Evolutionary conservation across 176 grass and related monocot species (phyloP), one percentile per base, ranked within the genome.

Genomic region (Calamus simplicifolius): DNA sequence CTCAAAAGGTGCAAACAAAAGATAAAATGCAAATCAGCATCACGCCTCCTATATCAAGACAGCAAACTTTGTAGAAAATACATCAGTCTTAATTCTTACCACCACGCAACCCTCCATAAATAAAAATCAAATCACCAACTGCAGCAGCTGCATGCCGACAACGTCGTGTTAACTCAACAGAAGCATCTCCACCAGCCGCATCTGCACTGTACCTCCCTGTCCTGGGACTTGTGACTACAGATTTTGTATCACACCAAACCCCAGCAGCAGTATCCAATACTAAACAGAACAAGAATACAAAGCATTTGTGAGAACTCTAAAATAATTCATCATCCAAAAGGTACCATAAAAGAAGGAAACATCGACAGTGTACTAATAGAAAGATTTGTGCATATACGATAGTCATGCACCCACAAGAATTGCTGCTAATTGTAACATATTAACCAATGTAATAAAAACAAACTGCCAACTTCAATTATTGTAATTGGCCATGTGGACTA

Each of bases 111-210:
- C 93, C 93, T 80, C 93, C 93, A 88, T 98, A 92, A 76, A 98
- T 70, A 71, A 88, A 98, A 69, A 98, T 92, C 51, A 92, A 60
- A 83, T 98, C 93, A 51, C 93, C 93, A 89, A 98, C 88, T 5
- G 87, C 93, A 54, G 93, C 81, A 80, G 93, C 85, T 78, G 93
- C 93, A 80, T 98, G 93, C 78, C 93, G 77, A 63, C 93, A 98
- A 58, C 93, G 74, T 5, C 87, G 72, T 63, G 84, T 98, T 72
- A 92, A 78, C 70, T 98, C 87, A 69, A 84, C 87, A 75, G 78
- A 75, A 78, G 80, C 87, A 80, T 98, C 93, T 63, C 82, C 88
- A 1, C 87, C 86, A 51, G 87, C 84, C 51, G 88, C 93, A 73
- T 98, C 93, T 18, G 93, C 87, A 65, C 87, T 92, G 67, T 98